Percentiles rank a stretch among this genome's conserved stretches.
Evolutionary conservation across 306 rosid genomes (phyloP).

Genomic region (Quercus wislizeni): DNA sequence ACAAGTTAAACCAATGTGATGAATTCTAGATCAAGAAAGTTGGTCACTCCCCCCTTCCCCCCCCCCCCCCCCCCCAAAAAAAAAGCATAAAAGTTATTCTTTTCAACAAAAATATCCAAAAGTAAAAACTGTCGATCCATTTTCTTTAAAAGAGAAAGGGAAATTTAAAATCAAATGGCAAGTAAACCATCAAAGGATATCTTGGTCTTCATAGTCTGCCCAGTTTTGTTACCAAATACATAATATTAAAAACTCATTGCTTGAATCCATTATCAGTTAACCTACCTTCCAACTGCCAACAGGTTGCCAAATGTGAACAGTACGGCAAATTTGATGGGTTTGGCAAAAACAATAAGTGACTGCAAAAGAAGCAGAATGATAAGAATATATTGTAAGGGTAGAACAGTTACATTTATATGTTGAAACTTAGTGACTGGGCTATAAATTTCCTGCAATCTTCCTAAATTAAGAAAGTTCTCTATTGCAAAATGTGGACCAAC

Average conservation of each 20-base stretch:
- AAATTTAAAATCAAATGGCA: background rate
- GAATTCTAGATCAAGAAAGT: background rate
- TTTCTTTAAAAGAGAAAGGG: no score
- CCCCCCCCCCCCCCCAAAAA: no score
- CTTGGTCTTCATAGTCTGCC: background rate
- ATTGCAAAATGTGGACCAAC: background rate
- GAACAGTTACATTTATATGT: slow-evolving; percentile 3
- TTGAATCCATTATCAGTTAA: slow-evolving; percentile 8
- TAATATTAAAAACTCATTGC: background rate
- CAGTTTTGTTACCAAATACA: background rate
- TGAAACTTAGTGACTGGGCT: background rate
- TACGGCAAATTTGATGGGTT: slow-evolving; percentile 80
- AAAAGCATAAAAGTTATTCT: no score
- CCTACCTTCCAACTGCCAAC: slow-evolving; percentile 94
- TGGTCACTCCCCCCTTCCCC: no score
- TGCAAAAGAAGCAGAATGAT: slow-evolving; percentile 47
- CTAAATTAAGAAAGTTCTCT: background rate
- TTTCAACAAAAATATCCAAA: no score
- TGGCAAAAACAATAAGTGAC: slow-evolving; percentile 78
- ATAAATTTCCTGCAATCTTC: background rate
- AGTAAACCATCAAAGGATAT: background rate
- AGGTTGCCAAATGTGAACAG: slow-evolving; percentile 88
- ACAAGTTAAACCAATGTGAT: background rate
- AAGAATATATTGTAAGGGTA: slow-evolving; percentile 19
- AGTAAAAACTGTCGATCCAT: no score